A percentile compares a stretch with the other conserved stretches of the same genome.
phyloP scores from a whole-genome alignment of 2,329 filamentous ascomycete species.

The Mycosphaerelloides madeirae region DNA sequence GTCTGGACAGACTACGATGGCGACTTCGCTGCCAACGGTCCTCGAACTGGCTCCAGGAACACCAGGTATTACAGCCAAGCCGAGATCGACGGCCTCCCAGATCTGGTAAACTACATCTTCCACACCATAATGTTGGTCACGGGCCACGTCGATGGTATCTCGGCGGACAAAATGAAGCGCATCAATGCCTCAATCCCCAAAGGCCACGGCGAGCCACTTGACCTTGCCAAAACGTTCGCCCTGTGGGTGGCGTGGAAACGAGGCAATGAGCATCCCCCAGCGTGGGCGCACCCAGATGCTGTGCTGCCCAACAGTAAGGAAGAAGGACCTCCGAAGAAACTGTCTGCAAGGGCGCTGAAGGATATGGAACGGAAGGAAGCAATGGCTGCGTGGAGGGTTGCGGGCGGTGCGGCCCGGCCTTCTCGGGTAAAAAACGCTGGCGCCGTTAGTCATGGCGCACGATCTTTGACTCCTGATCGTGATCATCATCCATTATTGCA shows the following conservation, averaged over 20 bases:
- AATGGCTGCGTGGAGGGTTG: constrained; percentile 40
- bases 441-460: constrained; percentile 15
- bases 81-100: constrained; percentile 57
- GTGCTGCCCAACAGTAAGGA: constrained; percentile 49
- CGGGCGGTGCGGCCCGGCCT: constrained; percentile 41
- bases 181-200: constrained; percentile 61
- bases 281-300: constrained; percentile 58
- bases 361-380: constrained; percentile 52
- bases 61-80: constrained; percentile 59
- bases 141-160: constrained; percentile 58
- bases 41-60: constrained; percentile 46
- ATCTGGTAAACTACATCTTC: constrained; percentile 58
- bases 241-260: constrained; percentile 65
- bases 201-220: constrained; percentile 56
- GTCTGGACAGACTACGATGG: constrained; percentile 56
- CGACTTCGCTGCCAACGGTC: constrained; percentile 47
- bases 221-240: constrained; percentile 56
- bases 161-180: constrained; percentile 54
- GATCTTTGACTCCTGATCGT: constrained; percentile 19
- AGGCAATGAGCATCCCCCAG: constrained; percentile 57
- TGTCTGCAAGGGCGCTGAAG: constrained; percentile 52
- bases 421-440: constrained; percentile 33
- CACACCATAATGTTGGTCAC: constrained; percentile 59
- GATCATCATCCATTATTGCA: constrained; percentile 18
- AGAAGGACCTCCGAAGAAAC: constrained; percentile 48